Evolutionary conservation across 1,284 basidiomycete species (phyloP), one percentile per base, ranked within the genome.

Genomic region (Sphaerobolus stellatus): DNA sequence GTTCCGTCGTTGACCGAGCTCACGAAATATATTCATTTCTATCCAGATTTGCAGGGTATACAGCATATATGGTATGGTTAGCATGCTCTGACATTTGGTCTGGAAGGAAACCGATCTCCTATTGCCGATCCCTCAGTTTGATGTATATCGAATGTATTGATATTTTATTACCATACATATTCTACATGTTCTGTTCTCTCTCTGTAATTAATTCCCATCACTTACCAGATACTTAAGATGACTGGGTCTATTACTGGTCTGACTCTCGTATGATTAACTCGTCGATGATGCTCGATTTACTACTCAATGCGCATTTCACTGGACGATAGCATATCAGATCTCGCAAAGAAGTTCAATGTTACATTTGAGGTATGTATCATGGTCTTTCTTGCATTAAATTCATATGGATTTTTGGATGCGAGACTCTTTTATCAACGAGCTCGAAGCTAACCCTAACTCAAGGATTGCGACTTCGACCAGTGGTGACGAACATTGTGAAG

Each of bases 81-180:
- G 13, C 22, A 30, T 18, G 16, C 38, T 41, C 9, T 25, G 33
- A 16, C 28, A 46, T 45, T 33, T 58, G 41, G 38, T 14, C 8
- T 34, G n/a, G n/a, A n/a, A 90, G 93, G 94, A 30, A 99, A 99
- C 72, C 84, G 96, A 57, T 98, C 95, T 0, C 97, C 96, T 0
- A 85, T 99, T 46, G 96, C 96, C 1, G 97, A 99, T 69, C 80
- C 90, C n/a, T n/a, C n/a, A n/a, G n/a, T n/a, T n/a, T n/a, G n/a
- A n/a, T n/a, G n/a, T n/a, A n/a, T n/a, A n/a, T n/a, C n/a, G n/a
- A n/a, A n/a, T n/a, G n/a, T n/a, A n/a, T n/a, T n/a, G n/a, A n/a
- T n/a, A n/a, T n/a, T n/a, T n/a, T n/a, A n/a, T n/a, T n/a, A n/a
- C n/a, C n/a, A n/a, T n/a, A n/a, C n/a, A n/a, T n/a, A n/a, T n/a